Evolutionary conservation across 257 asterid genomes (phyloP).

Genomic region (Solanum ossicruentum): DNA sequence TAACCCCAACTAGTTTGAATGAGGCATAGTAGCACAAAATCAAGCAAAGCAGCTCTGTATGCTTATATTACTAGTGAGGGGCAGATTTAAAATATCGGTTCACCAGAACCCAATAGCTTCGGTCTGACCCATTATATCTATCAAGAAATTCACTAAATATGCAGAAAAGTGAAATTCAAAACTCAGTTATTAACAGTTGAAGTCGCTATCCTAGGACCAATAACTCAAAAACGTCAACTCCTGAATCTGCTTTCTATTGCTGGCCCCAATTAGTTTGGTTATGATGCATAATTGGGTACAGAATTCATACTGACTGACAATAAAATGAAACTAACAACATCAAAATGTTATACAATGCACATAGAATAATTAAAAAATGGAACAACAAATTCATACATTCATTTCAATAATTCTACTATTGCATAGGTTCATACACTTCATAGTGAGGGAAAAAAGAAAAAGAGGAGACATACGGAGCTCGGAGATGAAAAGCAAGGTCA

Average conservation of each 20-base stretch:
- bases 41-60: background rate
- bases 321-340: background rate
- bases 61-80: background rate
- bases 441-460: background rate
- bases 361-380: background rate
- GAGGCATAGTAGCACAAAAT: background rate
- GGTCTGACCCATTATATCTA: background rate
- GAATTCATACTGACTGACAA: background rate
- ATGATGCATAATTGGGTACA: background rate
- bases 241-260: background rate
- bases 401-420: background rate
- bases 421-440: background rate
- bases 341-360: background rate
- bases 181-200: background rate
- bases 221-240: background rate
- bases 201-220: background rate
- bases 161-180: background rate
- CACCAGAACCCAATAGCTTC: background rate
- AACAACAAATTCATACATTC: background rate
- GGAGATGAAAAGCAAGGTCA: conserved; percentile 83
- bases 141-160: background rate
- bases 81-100: background rate
- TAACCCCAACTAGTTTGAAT: background rate
- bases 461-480: conserved; percentile 69
- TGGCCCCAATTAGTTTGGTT: background rate